Conservation (phyloP, 2,329 filamentous ascomycete species). For the Nemania sp. region DNA sequence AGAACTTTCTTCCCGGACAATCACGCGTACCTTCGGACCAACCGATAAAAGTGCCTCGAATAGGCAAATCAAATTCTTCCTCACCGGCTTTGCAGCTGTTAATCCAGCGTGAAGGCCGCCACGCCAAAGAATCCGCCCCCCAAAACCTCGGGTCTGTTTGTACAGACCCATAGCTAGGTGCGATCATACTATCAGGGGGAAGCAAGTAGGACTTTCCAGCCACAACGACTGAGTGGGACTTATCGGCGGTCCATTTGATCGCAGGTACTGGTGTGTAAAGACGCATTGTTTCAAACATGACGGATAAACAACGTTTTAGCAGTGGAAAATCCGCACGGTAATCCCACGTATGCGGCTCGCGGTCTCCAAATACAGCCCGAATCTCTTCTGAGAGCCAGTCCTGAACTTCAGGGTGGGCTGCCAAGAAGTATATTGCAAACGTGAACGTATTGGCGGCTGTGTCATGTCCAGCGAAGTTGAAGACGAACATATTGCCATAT, state of each 20-base stretch:
- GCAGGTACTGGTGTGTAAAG: slow-evolving; percentile 14
- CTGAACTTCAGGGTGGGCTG: slow-evolving; percentile 26
- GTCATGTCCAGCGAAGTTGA: slow-evolving; percentile 39
- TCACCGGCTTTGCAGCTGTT: slow-evolving; percentile 5
- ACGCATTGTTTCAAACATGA: slow-evolving; percentile 13
- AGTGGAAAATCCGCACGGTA: slow-evolving; percentile 7
- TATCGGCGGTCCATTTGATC: slow-evolving; percentile 6
- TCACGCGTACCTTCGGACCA: slow-evolving; percentile 39
- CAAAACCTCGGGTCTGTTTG: slow-evolving; percentile 30
- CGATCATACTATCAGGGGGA: slow-evolving; percentile 12
- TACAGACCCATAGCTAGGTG: slow-evolving; percentile 25
- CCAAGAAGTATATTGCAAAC: slow-evolving; percentile 26
- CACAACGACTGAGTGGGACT: background rate
- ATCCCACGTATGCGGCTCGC: background rate
- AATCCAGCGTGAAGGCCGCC: slow-evolving; percentile 29
- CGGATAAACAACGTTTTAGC: slow-evolving; percentile 5
- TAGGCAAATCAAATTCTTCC: slow-evolving; percentile 20
- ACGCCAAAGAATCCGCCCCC: slow-evolving; percentile 28
- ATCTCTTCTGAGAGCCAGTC: slow-evolving; percentile 12
- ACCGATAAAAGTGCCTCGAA: slow-evolving; percentile 26
- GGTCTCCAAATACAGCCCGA: background rate
- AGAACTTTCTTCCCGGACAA: slow-evolving; percentile 28
- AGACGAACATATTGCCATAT: slow-evolving; percentile 38
- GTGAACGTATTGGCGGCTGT: slow-evolving; percentile 32
- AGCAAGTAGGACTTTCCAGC: background rate